Conservation (phyloP, 441 rosid genomes). For the Breynia disticha region DNA sequence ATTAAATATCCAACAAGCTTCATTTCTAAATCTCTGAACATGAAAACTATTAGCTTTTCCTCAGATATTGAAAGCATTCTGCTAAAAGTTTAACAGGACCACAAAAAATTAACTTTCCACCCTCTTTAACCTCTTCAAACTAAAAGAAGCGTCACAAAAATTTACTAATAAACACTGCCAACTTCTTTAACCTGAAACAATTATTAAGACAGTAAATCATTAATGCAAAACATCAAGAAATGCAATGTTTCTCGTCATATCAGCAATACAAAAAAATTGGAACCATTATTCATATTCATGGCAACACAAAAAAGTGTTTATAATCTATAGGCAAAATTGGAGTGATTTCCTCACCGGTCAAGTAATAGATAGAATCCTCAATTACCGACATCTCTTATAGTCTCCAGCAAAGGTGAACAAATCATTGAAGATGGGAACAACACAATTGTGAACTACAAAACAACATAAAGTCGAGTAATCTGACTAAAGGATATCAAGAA, state of each 20-base stretch:
- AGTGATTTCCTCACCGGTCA: constrained; percentile 91
- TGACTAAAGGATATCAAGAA: too few species aligned
- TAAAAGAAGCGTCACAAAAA: too few species aligned
- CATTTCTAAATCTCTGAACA: constrained; percentile 66
- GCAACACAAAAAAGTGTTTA: constrained; percentile 51
- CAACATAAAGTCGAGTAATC: too few species aligned
- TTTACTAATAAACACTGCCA: too few species aligned
- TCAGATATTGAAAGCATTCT: not conserved
- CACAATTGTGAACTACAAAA: too few species aligned
- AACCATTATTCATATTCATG: not conserved
- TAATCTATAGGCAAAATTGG: constrained; percentile 92
- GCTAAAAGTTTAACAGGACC: not conserved
- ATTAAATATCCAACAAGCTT: constrained; percentile 86
- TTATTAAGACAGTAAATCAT: too few species aligned
- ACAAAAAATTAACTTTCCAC: not conserved
- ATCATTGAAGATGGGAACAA: too few species aligned
- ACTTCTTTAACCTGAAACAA: too few species aligned
- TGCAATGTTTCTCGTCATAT: not conserved
- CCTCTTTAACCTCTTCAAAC: too few species aligned
- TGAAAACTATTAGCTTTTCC: constrained; percentile 1
- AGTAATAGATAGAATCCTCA: constrained; percentile 79
- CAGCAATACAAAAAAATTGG: not conserved
- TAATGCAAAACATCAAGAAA: too few species aligned
- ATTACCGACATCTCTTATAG: constrained; percentile 73
- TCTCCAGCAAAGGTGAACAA: constrained; percentile 45